Conservation (phyloP, 352 stramenopile genomes). For the Globisporangium nagaii region DNA sequence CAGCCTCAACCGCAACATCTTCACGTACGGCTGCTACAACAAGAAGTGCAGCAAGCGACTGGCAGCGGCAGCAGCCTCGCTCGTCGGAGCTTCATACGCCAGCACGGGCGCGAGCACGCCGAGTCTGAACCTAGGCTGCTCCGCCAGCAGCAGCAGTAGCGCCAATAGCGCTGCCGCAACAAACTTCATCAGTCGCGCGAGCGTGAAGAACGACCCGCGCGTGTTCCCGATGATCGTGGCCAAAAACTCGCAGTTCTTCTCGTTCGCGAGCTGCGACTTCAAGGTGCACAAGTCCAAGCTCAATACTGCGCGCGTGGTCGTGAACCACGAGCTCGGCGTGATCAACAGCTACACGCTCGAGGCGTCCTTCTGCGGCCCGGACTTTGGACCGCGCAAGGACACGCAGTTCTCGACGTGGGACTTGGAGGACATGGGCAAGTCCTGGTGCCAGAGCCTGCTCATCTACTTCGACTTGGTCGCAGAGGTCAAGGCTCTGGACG, state of each 20-base stretch:
- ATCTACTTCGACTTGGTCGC: conserved; percentile 62
- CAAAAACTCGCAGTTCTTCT: conserved; percentile 62
- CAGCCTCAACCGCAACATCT: conserved; percentile 82
- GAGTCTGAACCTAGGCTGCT: not conserved
- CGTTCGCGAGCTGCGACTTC: conserved; percentile 87
- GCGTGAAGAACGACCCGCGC: conserved; percentile 52
- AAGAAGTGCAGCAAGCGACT: conserved; percentile 24
- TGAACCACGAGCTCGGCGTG: conserved; percentile 82
- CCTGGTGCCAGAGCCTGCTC: conserved; percentile 71
- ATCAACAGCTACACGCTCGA: conserved; percentile 88
- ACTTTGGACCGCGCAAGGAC: conserved; percentile 61
- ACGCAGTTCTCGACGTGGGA: conserved; percentile 76
- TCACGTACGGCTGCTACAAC: conserved; percentile 77
- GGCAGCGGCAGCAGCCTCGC: not conserved
- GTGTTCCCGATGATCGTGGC: conserved; percentile 81
- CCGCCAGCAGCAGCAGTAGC: not conserved
- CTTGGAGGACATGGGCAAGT: conserved; percentile 67
- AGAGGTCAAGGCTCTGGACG: conserved; percentile 39
- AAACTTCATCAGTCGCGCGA: not conserved
- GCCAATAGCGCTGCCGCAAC: not conserved
- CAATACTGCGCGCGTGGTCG: conserved; percentile 86
- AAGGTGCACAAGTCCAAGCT: conserved; percentile 88
- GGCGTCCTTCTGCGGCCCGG: conserved; percentile 84
- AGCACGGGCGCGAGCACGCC: not conserved
- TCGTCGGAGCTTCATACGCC: no score